Evolutionary conservation across 305 asterid species (phyloP).

Genomic region (Fraxinus dipetala): DNA sequence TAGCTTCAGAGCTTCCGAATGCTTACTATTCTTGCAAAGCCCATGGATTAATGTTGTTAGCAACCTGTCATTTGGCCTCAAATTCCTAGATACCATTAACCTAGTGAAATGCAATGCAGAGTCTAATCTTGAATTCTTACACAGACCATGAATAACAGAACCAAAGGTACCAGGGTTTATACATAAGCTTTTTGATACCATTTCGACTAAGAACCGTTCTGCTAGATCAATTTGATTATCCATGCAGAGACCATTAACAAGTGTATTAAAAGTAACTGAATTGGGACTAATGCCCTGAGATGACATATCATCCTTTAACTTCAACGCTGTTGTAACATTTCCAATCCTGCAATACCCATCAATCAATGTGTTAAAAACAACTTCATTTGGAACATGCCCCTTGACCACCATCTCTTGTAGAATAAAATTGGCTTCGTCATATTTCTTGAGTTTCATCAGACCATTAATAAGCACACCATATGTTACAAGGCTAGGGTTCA

Average conservation of each 20-base stretch:
- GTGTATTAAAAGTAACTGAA: slow-evolving; percentile 59
- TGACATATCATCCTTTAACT: slow-evolving; percentile 64
- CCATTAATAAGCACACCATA: slow-evolving; percentile 73
- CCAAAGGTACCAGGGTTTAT: slow-evolving; percentile 51
- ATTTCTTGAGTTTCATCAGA: slow-evolving; percentile 56
- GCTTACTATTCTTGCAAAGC: slow-evolving; percentile 63
- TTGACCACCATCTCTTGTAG: slow-evolving; percentile 61
- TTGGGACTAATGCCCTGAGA: slow-evolving; percentile 46
- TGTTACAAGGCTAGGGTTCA: slow-evolving; percentile 62
- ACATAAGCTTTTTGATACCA: slow-evolving; percentile 47
- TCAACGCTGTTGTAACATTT: slow-evolving; percentile 47
- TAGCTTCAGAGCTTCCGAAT: slow-evolving; percentile 63
- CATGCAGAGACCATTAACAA: slow-evolving; percentile 61
- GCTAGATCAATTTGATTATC: slow-evolving; percentile 58
- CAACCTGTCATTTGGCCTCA: slow-evolving; percentile 59
- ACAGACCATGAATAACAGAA: slow-evolving; percentile 48
- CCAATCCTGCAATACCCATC: slow-evolving; percentile 70
- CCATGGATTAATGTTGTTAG: slow-evolving; percentile 65
- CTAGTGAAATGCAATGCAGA: slow-evolving; percentile 50
- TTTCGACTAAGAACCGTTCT: slow-evolving; percentile 48
- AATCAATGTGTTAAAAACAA: slow-evolving; percentile 69
- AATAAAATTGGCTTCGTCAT: slow-evolving; percentile 52
- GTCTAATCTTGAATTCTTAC: slow-evolving; percentile 42
- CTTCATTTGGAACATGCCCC: slow-evolving; percentile 57
- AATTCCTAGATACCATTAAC: slow-evolving; percentile 53